phyloP scores from a whole-genome alignment of 2,329 filamentous ascomycete genomes.

The Aspergillus tanneri region DNA sequence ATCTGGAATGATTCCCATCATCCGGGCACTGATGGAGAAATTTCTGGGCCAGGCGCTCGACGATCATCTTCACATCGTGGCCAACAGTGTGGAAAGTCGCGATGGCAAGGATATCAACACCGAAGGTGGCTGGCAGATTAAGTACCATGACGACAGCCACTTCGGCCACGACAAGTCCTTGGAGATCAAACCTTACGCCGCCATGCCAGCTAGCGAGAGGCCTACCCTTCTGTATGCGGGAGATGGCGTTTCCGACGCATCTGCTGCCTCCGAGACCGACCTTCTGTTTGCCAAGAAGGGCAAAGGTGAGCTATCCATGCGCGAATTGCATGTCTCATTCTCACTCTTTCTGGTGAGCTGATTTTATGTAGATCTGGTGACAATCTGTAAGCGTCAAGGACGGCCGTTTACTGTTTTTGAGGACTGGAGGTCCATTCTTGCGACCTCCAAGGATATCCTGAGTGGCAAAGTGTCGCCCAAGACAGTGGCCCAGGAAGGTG shows the following conservation, averaged over 20 bases:
- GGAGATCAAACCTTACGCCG: slow-evolving; percentile 78
- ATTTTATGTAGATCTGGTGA: slow-evolving; percentile 69
- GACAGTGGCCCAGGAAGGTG: slow-evolving; percentile 61
- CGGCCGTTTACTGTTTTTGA: slow-evolving; percentile 87
- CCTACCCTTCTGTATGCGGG: slow-evolving; percentile 93
- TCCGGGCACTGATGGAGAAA: slow-evolving; percentile 75
- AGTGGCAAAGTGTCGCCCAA: slow-evolving; percentile 69
- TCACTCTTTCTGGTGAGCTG: slow-evolving; percentile 8
- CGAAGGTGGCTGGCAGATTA: slow-evolving; percentile 80
- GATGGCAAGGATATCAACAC: slow-evolving; percentile 73
- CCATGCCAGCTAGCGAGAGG: slow-evolving; percentile 64
- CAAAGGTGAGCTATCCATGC: slow-evolving; percentile 58
- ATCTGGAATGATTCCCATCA: slow-evolving; percentile 89
- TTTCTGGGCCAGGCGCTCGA: slow-evolving; percentile 75
- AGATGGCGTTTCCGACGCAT: slow-evolving; percentile 89
- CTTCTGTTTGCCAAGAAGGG: slow-evolving; percentile 91
- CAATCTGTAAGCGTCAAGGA: slow-evolving; percentile 78
- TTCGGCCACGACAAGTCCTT: slow-evolving; percentile 98
- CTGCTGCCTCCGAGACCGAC: slow-evolving; percentile 88
- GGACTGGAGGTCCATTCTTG: slow-evolving; percentile 76
- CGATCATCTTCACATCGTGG: slow-evolving; percentile 77
- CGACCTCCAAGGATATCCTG: slow-evolving; percentile 73
- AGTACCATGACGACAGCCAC: slow-evolving; percentile 81
- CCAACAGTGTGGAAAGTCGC: slow-evolving; percentile 71
- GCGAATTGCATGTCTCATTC: background rate